Conservation (phyloP, 148 eudicot species). For the Rhododendron kiyosumense region DNA sequence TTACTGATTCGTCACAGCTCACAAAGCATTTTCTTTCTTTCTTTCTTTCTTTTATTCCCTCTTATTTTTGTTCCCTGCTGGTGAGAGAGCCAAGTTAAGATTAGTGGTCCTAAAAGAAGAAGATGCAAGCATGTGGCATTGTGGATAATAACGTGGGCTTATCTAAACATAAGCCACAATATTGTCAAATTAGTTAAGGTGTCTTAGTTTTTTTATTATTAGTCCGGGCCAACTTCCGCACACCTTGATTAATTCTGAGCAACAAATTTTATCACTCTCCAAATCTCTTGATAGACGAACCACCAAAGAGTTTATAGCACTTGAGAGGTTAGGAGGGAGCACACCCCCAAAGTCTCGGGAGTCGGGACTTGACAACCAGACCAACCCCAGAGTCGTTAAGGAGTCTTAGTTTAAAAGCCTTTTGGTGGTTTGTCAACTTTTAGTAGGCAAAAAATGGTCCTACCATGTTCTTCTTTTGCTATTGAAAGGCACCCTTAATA, state of each 20-base stretch:
- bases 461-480: slow-evolving; percentile 20
- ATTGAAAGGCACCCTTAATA: slow-evolving; percentile 1
- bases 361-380: neutral
- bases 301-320: neutral
- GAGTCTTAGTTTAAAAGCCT: neutral
- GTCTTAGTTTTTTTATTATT: neutral
- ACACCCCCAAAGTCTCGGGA: no score
- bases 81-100: neutral
- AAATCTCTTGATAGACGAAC: neutral
- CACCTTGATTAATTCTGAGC: neutral
- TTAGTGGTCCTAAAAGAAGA: slow-evolving; percentile 18
- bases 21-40: neutral
- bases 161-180: slow-evolving; percentile 3
- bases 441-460: slow-evolving; percentile 16
- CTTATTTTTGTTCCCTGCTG: neutral
- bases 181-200: slow-evolving; percentile 14
- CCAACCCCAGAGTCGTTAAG: neutral
- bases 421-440: slow-evolving; percentile 9
- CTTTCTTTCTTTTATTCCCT: neutral
- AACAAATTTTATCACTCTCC: no score
- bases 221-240: neutral
- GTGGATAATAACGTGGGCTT: slow-evolving; percentile 1
- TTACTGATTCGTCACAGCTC: neutral
- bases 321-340: neutral
- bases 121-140: slow-evolving; percentile 8